Evolutionary conservation across 2,329 filamentous ascomycete genomes (phyloP).

Genomic region (Alternaria infectoria): DNA sequence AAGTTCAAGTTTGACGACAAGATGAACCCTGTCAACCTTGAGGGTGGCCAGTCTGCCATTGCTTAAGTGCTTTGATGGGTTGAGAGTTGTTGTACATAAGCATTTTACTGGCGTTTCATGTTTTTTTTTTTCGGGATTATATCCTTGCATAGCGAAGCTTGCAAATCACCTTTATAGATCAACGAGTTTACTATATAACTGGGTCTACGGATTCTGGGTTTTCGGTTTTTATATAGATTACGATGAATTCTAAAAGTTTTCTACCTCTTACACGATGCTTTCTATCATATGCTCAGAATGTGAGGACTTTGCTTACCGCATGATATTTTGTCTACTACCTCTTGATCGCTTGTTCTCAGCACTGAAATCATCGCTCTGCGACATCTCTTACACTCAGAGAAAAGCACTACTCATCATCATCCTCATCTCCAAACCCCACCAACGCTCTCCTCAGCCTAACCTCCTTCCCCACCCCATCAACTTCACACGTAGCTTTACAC

Average conservation of each 20-base stretch:
- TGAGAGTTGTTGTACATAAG: neutral
- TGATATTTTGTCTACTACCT: neutral
- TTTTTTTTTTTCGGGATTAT: neutral
- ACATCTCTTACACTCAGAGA: neutral
- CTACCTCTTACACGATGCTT: slow-evolving; percentile 64
- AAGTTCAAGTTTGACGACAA: slow-evolving; percentile 74
- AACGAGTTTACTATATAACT: neutral
- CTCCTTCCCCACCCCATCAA: slow-evolving; percentile 4
- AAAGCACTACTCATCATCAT: neutral
- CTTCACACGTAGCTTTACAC: slow-evolving; percentile 18
- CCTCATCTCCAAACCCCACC: slow-evolving; percentile 3
- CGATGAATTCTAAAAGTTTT: slow-evolving; percentile 47
- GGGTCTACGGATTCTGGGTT: slow-evolving; percentile 1
- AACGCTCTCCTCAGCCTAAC: slow-evolving; percentile 11
- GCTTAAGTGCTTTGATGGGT: slow-evolving; percentile 49
- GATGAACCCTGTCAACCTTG: slow-evolving; percentile 70
- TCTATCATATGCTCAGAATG: slow-evolving; percentile 53
- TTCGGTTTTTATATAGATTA: neutral
- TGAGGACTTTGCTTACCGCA: neutral
- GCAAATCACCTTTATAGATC: slow-evolving; percentile 6
- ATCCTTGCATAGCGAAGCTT: slow-evolving; percentile 14
- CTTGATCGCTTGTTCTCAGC: neutral
- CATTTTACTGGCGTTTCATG: slow-evolving; percentile 10
- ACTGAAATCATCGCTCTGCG: neutral
- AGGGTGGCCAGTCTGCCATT: slow-evolving; percentile 60